These are phyloP conservation scores for Chrysochromulina tobinii DNA, from an alignment of 78 protist species.

Conservation along the genomic window DNA sequence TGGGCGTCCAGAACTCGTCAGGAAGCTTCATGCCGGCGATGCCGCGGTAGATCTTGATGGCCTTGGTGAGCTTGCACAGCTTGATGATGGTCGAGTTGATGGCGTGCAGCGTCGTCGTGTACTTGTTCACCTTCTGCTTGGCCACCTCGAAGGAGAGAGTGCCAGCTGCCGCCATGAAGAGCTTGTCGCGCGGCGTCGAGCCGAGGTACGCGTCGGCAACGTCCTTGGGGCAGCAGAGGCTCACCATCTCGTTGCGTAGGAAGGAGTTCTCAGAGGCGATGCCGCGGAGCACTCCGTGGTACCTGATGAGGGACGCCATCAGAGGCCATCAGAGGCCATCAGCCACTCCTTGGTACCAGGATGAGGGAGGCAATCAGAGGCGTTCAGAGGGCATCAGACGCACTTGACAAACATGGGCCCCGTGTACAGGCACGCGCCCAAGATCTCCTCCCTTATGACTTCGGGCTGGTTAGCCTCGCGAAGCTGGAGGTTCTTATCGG, in stretches of 20 bases:
- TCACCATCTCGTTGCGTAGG: not conserved
- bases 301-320: not conserved
- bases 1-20: not conserved
- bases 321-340: no score
- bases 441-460: not conserved
- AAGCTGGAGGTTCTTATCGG: not conserved
- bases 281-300: slow-evolving; percentile 15
- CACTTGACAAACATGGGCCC: slow-evolving; percentile 2
- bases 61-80: not conserved
- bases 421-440: not conserved
- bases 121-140: not conserved
- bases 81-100: slow-evolving; percentile 6
- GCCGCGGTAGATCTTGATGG: slow-evolving; percentile 21
- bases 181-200: no score
- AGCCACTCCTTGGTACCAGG: no score
- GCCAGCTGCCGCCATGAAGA: no score
- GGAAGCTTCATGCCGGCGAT: slow-evolving; percentile 35
- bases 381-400: no score
- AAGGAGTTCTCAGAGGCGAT: not conserved
- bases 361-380: no score
- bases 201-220: no score
- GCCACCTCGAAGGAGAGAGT: no score
- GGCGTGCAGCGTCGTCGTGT: slow-evolving; percentile 29
- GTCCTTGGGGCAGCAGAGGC: not conserved
- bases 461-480: not conserved